Conservation (phyloP, 2,329 filamentous ascomycete species). For the Fusarium euwallaceae region DNA sequence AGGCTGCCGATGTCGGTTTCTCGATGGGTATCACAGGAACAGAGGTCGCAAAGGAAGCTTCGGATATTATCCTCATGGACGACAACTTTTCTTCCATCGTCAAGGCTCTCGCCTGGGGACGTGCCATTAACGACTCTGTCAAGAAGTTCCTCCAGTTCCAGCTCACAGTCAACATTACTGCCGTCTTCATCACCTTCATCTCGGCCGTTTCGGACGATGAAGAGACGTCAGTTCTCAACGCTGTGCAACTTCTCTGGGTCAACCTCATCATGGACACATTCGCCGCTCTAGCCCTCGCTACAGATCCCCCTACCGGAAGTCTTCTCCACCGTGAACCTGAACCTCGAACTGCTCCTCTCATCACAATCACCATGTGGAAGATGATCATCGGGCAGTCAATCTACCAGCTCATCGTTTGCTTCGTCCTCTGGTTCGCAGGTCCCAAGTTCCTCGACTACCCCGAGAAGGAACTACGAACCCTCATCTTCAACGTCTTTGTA, state of each 20-base stretch:
- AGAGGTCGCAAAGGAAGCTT: conserved; percentile 75
- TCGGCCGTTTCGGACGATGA: conserved; percentile 67
- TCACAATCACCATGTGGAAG: conserved; percentile 78
- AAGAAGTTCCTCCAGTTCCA: conserved; percentile 78
- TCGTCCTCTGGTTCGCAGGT: conserved; percentile 72
- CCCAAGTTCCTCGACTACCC: conserved; percentile 63
- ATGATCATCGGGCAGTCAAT: conserved; percentile 73
- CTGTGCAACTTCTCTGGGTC: conserved; percentile 77
- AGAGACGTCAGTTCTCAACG: conserved; percentile 72
- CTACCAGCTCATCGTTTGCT: conserved; percentile 70
- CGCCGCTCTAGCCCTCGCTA: conserved; percentile 73
- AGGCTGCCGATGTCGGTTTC: conserved; percentile 76
- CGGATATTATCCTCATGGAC: conserved; percentile 75
- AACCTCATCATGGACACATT: conserved; percentile 79
- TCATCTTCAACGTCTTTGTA: conserved; percentile 78
- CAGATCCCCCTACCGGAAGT: conserved; percentile 70
- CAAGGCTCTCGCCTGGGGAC: conserved; percentile 75
- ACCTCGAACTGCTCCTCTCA: conserved; percentile 76
- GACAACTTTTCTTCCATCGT: conserved; percentile 77
- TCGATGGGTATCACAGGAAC: conserved; percentile 77
- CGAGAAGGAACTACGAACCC: conserved; percentile 61
- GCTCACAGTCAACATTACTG: conserved; percentile 79
- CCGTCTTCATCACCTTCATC: conserved; percentile 74
- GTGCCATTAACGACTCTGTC: conserved; percentile 76
- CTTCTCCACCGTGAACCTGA: conserved; percentile 67